phyloP scores from a whole-genome alignment of 192 early-diverging fungal species.

The Phlyctochytrium planicorne region DNA sequence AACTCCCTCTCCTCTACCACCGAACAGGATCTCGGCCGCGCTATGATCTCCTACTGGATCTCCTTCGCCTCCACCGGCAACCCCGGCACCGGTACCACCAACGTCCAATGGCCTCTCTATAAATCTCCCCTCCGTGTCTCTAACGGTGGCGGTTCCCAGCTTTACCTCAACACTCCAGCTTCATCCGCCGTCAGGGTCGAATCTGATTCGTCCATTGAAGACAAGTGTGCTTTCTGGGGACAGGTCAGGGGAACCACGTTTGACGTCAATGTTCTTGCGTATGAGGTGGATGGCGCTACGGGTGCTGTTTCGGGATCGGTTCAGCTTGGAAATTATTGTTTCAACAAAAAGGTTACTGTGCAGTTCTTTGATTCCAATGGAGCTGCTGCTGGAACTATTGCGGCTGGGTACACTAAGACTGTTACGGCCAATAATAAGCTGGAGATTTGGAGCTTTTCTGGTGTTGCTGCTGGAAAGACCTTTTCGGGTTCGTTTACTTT shows the following conservation, averaged over 20 bases:
- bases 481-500: background rate
- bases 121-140: background rate
- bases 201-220: background rate
- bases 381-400: background rate
- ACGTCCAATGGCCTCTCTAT: background rate
- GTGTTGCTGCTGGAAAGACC: background rate
- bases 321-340: background rate
- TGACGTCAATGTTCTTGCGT: background rate
- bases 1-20: background rate
- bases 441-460: background rate
- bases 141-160: slow-evolving; percentile 3
- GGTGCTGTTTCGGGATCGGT: background rate
- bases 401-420: slow-evolving; percentile 1
- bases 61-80: slow-evolving; percentile 1
- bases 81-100: background rate
- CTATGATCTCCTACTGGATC: background rate
- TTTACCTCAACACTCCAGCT: background rate
- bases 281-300: background rate
- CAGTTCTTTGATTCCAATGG: background rate
- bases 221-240: background rate
- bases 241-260: background rate
- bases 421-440: background rate
- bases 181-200: background rate
- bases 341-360: background rate
- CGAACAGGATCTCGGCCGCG: background rate